Conservation (phyloP, 305 asterid genomes). For the Coffea humblotiana region DNA sequence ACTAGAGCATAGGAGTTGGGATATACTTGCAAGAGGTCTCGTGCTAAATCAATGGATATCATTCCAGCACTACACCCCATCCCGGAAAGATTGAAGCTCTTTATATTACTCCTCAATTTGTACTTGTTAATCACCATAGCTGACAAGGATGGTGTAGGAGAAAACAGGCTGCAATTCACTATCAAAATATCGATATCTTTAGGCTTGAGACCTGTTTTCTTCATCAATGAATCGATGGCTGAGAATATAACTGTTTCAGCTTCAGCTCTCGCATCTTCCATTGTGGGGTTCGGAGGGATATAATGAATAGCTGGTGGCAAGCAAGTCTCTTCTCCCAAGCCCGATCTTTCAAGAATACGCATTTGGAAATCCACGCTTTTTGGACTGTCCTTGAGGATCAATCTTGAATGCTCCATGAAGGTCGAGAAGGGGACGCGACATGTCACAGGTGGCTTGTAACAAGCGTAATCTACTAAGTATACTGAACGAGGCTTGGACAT, state of each 20-base stretch:
- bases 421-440: constrained; percentile 70
- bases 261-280: constrained; percentile 66
- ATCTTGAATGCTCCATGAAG: constrained; percentile 77
- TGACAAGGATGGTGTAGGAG: constrained; percentile 77
- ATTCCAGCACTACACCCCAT: constrained; percentile 88
- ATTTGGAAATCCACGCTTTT: constrained; percentile 76
- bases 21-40: constrained; percentile 62
- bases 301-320: constrained; percentile 66
- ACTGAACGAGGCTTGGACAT: constrained; percentile 71
- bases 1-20: constrained; percentile 62
- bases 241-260: constrained; percentile 67
- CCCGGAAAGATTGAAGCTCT: constrained; percentile 69
- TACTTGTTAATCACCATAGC: constrained; percentile 78
- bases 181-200: constrained; percentile 67
- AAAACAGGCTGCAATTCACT: constrained; percentile 73
- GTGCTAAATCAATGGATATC: constrained; percentile 63
- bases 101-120: constrained; percentile 63
- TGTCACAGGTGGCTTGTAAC: constrained; percentile 67
- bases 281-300: constrained; percentile 71
- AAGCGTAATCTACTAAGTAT: constrained; percentile 64
- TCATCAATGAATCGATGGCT: constrained; percentile 51
- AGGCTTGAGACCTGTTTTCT: constrained; percentile 50
- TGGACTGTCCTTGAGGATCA: constrained; percentile 59
- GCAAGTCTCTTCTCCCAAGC: constrained; percentile 80
- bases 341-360: constrained; percentile 77